These are phyloP conservation scores for Kuraishia borneana DNA, from an alignment of 805 yeast species.

Conservation along the genomic window DNA sequence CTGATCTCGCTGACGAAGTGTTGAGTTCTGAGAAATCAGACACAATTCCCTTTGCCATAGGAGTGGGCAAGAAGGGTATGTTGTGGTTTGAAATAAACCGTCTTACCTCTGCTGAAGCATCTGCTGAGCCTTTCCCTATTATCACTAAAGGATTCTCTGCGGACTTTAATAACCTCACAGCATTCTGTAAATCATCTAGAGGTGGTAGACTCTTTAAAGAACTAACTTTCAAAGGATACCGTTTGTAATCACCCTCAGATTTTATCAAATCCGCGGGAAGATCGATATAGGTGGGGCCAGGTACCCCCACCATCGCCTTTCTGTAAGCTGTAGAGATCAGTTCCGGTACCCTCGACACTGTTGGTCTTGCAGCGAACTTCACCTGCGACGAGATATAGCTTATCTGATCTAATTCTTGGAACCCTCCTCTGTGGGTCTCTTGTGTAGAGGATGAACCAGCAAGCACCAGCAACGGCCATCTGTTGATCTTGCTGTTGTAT, in stretches of 20 bases:
- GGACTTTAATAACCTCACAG: conserved; percentile 19
- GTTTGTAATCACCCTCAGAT: conserved; percentile 10
- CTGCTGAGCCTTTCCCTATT: conserved; percentile 58
- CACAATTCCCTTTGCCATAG: conserved; percentile 70
- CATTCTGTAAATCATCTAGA: conserved; percentile 16
- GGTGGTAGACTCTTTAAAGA: conserved; percentile 7
- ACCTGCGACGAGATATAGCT: conserved; percentile 33
- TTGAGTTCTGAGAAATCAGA: conserved; percentile 36
- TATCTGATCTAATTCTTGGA: conserved; percentile 63
- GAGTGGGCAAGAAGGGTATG: conserved; percentile 58
- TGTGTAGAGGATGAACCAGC: conserved; percentile 49
- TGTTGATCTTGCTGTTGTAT: conserved; percentile 48
- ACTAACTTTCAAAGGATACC: too few species aligned
- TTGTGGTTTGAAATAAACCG: conserved; percentile 27
- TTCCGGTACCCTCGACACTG: conserved; percentile 21
- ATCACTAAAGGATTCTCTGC: conserved; percentile 42
- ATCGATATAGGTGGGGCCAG: conserved; percentile 56
- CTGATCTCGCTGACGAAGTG: conserved; percentile 53
- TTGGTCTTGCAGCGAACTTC: conserved; percentile 36
- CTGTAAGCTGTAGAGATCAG: conserved; percentile 36
- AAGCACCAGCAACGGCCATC: conserved; percentile 54
- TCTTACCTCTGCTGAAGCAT: conserved; percentile 27
- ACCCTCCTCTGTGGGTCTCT: conserved; percentile 47
- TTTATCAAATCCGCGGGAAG: conserved; percentile 52
- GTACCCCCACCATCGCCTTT: conserved; percentile 32